phyloP scores from a whole-genome alignment of 176 grass and related monocot genomes.

The Cenchrus americanus region DNA sequence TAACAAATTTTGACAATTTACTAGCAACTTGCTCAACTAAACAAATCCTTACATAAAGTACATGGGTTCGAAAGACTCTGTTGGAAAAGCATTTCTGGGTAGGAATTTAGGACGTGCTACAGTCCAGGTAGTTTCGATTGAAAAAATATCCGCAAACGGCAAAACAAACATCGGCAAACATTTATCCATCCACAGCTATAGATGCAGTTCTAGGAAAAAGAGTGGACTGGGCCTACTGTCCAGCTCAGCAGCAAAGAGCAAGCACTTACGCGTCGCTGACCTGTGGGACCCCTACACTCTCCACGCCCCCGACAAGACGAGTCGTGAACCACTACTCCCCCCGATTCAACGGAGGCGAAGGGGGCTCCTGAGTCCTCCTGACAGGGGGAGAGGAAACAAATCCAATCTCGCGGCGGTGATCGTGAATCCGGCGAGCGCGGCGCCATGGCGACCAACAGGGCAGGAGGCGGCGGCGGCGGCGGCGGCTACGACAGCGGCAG shows the following conservation, averaged over 20 bases:
- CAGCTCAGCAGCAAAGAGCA: not conserved
- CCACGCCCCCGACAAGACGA: not conserved
- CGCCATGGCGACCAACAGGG: slow-evolving; percentile 23
- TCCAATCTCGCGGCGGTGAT: not conserved
- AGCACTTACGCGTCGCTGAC: not conserved
- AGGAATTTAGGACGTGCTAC: too few species aligned
- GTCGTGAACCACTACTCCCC: not conserved
- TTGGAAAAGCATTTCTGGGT: too few species aligned
- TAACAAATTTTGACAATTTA: too few species aligned
- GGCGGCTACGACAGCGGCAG: slow-evolving; percentile 29
- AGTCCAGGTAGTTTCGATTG: too few species aligned
- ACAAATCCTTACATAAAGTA: too few species aligned
- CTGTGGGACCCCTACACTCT: not conserved
- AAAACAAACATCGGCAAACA: not conserved
- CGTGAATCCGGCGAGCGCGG: not conserved
- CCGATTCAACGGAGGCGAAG: not conserved
- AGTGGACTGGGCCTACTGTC: not conserved
- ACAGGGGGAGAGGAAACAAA: not conserved
- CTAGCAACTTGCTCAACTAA: too few species aligned
- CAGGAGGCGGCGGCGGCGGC: not conserved
- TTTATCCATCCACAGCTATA: not conserved
- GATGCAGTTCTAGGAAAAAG: not conserved
- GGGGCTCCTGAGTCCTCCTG: not conserved
- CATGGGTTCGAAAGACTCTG: too few species aligned
- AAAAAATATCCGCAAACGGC: not conserved